Evolutionary conservation across 345 rosid species (phyloP), one percentile per base, ranked within the genome.

Genomic region (Aegle marmelos): DNA sequence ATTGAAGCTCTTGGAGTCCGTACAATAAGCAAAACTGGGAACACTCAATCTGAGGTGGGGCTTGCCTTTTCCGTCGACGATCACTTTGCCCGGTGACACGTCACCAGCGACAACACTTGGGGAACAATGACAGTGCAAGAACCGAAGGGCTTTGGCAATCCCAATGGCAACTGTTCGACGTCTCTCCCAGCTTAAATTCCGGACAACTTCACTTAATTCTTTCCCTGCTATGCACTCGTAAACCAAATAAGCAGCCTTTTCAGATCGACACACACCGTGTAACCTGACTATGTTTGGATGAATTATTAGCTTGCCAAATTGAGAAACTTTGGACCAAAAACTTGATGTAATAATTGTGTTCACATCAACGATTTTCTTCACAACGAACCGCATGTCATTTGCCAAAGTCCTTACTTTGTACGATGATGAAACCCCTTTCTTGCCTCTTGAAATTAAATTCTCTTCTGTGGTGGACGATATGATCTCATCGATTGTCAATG

Each of bases 281-380:
- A 92, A 62, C 53, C 80, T 85, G 71, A 92, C 80, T 30, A 95
- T 82, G 74, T 93, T 95, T 24, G 85, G 92, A 77, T 91, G 91
- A 69, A 75, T 81, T 34, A 89, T 83, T 30, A 89, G 22, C 81
- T 83, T 86, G 30, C 92, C 88, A 2, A 80, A 27, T 27, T 85
- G 88, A 0, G 77, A 57, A 27, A 81, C 72, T 45, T 88, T 81
- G 2, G 81, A 50, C 86, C 86, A 84, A 74, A 86, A 83, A 59
- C 75, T 83, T 19, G 85, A 68, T 7, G 86, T 75, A 58, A 81
- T 76, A 58, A 83, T 78, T 24, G 84, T 81, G 61, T 65, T 76
- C 24, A 75, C 70, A 9, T 76, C 80, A 9, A 74, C 83, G 63
- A 90, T 68, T 82, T 89, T 90, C 82, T 82, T 84, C 28, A 91